Evolutionary conservation across 1,139 yeast species (phyloP).

Genomic region (Geotrichum fermentans): DNA sequence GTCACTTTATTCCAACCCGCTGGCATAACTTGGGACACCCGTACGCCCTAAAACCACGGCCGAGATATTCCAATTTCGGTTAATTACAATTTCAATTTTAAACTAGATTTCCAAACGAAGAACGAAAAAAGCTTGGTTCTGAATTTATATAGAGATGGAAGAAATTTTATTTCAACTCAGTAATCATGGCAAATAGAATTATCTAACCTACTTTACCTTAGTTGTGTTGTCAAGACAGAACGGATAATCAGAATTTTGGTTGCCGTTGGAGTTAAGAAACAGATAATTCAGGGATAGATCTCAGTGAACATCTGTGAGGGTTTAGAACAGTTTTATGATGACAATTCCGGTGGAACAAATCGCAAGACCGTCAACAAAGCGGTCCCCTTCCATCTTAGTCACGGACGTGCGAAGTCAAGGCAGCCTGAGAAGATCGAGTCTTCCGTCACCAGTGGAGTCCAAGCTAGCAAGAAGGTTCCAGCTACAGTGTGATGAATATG

Average conservation of each 20-base stretch:
- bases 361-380: too few relatives aligned
- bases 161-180: not conserved
- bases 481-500: too few relatives aligned
- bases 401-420: slow-evolving; percentile 78
- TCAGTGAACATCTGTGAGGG: too few relatives aligned
- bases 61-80: not conserved
- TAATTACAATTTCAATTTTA: not conserved
- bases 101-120: not conserved
- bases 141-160: not conserved
- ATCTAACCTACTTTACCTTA: too few relatives aligned
- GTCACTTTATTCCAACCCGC: too few relatives aligned
- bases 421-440: not conserved
- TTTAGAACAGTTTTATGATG: too few relatives aligned
- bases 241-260: too few relatives aligned
- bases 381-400: slow-evolving; percentile 90
- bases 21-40: too few relatives aligned
- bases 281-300: too few relatives aligned
- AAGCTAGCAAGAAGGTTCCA: not conserved
- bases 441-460: not conserved
- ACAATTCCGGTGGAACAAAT: slow-evolving; percentile 41
- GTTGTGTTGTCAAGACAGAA: too few relatives aligned
- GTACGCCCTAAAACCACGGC: not conserved
- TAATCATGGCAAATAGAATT: too few relatives aligned
- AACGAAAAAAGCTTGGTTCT: not conserved
- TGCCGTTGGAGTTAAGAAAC: too few relatives aligned